Conservation (phyloP, 169 alveolate species). For the Cyclospora cayetanensis region DNA sequence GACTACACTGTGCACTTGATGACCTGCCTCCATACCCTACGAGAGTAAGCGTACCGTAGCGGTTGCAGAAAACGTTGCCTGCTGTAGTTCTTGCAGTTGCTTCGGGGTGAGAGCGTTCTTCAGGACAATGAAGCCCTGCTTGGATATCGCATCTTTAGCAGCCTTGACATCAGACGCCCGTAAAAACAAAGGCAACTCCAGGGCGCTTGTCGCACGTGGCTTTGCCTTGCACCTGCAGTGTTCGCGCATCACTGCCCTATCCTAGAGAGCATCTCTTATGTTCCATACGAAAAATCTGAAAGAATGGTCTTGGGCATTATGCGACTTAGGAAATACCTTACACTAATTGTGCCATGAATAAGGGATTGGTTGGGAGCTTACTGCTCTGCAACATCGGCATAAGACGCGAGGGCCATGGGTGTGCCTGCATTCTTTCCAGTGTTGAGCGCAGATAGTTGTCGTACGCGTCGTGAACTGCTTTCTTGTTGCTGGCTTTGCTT, state of each 20-base stretch:
- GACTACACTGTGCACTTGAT: too few species aligned
- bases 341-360: too few species aligned
- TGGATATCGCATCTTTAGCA: not conserved
- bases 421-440: constrained; percentile 63
- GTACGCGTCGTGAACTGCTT: constrained; percentile 11
- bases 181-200: constrained; percentile 13
- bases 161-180: constrained; percentile 51
- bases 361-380: not conserved
- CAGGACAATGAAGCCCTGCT: constrained; percentile 15
- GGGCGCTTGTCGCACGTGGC: not conserved
- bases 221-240: constrained; percentile 33
- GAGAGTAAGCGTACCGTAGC: not conserved
- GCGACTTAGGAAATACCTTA: too few species aligned
- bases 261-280: too few species aligned
- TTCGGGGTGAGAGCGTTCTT: constrained; percentile 20
- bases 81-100: constrained; percentile 45
- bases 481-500: constrained; percentile 1
- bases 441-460: not conserved
- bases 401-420: constrained; percentile 62
- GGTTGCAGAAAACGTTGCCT: constrained; percentile 45
- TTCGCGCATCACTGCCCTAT: too few species aligned
- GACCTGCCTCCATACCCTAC: not conserved
- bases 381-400: constrained; percentile 58
- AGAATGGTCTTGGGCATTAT: too few species aligned
- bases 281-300: too few species aligned